Evolutionary conservation across 1,139 yeast genomes (phyloP), one percentile per base, ranked within the genome.

Genomic region (Sugiyamaella grinbergsii): DNA sequence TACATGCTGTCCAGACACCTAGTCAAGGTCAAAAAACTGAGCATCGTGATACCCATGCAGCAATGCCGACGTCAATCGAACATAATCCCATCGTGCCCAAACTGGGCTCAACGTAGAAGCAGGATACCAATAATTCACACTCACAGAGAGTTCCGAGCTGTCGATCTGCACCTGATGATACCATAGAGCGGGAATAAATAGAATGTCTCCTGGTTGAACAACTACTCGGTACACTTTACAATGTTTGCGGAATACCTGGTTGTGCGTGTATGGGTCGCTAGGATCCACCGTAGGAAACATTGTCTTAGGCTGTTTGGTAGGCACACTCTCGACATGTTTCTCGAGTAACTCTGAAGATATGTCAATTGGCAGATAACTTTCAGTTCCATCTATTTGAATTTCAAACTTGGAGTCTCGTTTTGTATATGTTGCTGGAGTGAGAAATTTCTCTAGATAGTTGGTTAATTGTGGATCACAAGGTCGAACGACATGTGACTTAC

Each of bases 101-200:
- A 58, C 54, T 46, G 65, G 58, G 40, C 58, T 53, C 33, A 60
- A 48, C n/a, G 63, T 37, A 26, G 62, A 55, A 4, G 66, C 62
- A 1, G 62, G 55, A 50, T 69, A 71, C 75, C 75, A 71, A 53
- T 68, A 70, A 54, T 71, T 71, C 32, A 69, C 61, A 37, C 72
- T 67, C 28, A 70, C 58, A 37, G 68, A 68, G 33, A 65, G 49
- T 5, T 58, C 61, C 5, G 52, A 59, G 3, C 50, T 58, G n/a
- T 56, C 54, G 11, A 68, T 68, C 20, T 64, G 61, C 1, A 69
- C 60, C 55, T 71, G 71, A 47, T 71, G 75, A 54, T 70, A 71
- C 75, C 75, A 71, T 41, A 71, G 58, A 2, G 74, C 71, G 1
- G 75, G 75, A 16, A 71, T 57, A 51, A 65, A 71, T 32, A 71